Evolutionary conservation across 2,329 filamentous ascomycete species (phyloP), one percentile per base, ranked within the genome.

Genomic region (Apiospora pterosperma): DNA sequence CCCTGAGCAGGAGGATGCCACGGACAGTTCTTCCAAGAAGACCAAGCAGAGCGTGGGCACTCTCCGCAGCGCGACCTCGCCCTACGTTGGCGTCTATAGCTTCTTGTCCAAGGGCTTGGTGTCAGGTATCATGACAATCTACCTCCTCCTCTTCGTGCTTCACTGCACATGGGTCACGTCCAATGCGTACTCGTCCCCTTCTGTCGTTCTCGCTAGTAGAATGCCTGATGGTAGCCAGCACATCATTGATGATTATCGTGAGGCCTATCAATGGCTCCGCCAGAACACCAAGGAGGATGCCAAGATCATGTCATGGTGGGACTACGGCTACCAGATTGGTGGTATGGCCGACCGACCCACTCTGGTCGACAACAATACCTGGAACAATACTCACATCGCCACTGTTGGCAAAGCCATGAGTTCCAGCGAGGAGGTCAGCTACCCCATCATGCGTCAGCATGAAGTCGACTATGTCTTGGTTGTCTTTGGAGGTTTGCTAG

Each of bases 281-380:
- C 96, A 99, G 80, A 99, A 99, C 83, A 99, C 96, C 11, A 86
- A 90, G 66, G 87, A 95, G 70, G 92, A 97, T 73, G 94, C 96
- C 75, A 99, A 98, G 86, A 91, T 99, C 76, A 98, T 98, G 95
- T 96, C 94, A 1, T 99, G 96, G 96, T 99, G 96, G 96, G 96
- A 99, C 77, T 99, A 99, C 75, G 96, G 96, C 69, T 99, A 99
- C 82, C 96, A 99, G 81, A 99, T 99, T 78, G 96, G 96, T 81
- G 96, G 96, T 70, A 99, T 99, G 96, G 96, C 96, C 61, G 96
- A 99, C 78, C 88, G 96, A 63, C 96, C 96, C 38, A 99, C 96
- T 1, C 85, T 99, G 38, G 96, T 99, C 38, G 96, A 99, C 84
- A 99, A 99, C 85, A 99, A 99, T 82, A 99, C 96, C 2, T 99